Percentiles rank a stretch among this genome's conserved stretches.
Evolutionary conservation across 768 basidiomycete genomes (phyloP).

Genomic region (Pisolithus marmoratus): DNA sequence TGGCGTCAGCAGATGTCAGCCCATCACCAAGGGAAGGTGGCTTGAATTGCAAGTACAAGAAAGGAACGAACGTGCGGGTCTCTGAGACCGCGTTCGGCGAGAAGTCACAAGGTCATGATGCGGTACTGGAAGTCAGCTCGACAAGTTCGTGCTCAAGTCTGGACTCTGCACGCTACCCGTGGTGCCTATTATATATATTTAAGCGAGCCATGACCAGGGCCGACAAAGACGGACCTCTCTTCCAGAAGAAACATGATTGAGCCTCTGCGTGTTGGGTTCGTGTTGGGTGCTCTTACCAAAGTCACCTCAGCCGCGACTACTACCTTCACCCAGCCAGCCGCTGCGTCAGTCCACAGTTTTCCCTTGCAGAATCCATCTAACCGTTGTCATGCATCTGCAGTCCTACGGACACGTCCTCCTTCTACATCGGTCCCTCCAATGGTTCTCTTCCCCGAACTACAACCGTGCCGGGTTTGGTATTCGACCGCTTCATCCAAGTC

Average conservation of each 20-base stretch:
- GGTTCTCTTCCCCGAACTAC: constrained; percentile 33
- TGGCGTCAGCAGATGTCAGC: too few relatives aligned
- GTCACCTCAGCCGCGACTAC: background rate
- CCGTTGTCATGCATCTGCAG: constrained; percentile 2
- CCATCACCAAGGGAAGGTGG: too few relatives aligned
- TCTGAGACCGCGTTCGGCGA: too few relatives aligned
- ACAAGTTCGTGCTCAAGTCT: too few relatives aligned
- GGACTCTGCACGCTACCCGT: too few relatives aligned
- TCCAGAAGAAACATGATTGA: background rate
- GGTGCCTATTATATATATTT: too few relatives aligned
- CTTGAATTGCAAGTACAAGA: too few relatives aligned
- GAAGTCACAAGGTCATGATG: too few relatives aligned
- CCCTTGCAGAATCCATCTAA: constrained; percentile 1
- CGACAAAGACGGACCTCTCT: background rate
- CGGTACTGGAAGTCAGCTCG: too few relatives aligned
- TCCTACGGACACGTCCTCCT: constrained; percentile 21
- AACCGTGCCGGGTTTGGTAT: constrained; percentile 36
- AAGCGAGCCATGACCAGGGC: too few relatives aligned
- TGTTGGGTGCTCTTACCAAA: background rate
- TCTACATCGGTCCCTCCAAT: constrained; percentile 39
- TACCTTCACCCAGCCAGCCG: constrained; percentile 18
- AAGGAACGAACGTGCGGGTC: too few relatives aligned
- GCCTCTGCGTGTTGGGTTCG: background rate
- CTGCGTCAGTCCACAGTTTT: constrained; percentile 12
- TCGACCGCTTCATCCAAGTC: constrained; percentile 43